These are phyloP conservation scores for Aureobasidium musti DNA, from an alignment of 2,329 filamentous ascomycete genomes.

Conservation along the genomic window DNA sequence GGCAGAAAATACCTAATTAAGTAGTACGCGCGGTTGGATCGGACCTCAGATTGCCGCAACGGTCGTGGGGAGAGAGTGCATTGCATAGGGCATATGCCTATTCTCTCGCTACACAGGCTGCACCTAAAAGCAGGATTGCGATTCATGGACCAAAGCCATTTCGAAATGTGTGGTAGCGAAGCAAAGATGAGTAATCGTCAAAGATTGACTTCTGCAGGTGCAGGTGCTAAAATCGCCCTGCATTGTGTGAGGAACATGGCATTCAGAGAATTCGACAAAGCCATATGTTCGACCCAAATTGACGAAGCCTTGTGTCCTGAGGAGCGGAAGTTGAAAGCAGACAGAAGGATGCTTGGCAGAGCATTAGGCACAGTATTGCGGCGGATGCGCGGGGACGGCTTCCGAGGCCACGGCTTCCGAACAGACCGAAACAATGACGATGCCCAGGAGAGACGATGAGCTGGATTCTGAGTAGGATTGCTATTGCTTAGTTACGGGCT, in stretches of 20 bases:
- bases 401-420: slow-evolving; percentile 11
- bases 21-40: neutral
- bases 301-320: neutral
- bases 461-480: neutral
- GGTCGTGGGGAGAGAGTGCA: neutral
- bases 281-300: neutral
- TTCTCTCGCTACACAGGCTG: slow-evolving; percentile 1
- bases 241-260: neutral
- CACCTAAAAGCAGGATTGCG: neutral
- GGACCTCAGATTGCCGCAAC: neutral
- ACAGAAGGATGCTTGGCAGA: neutral
- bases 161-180: neutral
- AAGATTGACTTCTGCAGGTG: neutral
- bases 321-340: slow-evolving; percentile 1
- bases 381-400: too few relatives aligned
- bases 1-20: neutral
- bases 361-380: too few relatives aligned
- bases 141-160: neutral
- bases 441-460: slow-evolving; percentile 14
- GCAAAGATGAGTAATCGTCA: neutral
- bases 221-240: neutral
- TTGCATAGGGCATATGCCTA: too few relatives aligned
- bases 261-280: neutral
- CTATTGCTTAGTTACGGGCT: neutral
- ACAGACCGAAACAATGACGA: slow-evolving; percentile 5